Percentiles rank a stretch among this genome's conserved stretches.
Evolutionary conservation across 179 eudicot genomes (phyloP).

Genomic region (Spergularia azorica): DNA sequence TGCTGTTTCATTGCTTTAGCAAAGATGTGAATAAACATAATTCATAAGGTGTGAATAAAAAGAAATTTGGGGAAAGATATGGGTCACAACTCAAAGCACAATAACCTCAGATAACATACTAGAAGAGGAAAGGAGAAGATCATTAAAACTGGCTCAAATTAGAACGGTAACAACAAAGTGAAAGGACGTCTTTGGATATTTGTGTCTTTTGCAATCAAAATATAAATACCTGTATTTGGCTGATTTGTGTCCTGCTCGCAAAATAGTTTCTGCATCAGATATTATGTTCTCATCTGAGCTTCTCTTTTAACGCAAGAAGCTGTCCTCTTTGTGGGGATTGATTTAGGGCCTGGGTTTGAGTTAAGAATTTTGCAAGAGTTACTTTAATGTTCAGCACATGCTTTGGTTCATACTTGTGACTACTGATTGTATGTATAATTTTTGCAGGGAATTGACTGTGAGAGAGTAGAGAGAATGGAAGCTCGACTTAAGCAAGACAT

Average conservation of each 20-base stretch:
- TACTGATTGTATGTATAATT: background rate
- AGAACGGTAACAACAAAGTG: too few species aligned
- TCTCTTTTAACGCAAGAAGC: background rate
- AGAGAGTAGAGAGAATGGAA: conserved; percentile 96
- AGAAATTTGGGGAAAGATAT: too few species aligned
- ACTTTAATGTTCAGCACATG: background rate
- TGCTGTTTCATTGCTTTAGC: too few species aligned
- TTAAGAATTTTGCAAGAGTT: background rate
- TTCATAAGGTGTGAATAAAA: too few species aligned
- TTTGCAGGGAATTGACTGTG: conserved; percentile 83
- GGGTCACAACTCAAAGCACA: too few species aligned
- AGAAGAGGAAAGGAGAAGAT: too few species aligned
- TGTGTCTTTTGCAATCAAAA: background rate
- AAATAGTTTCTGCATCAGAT: background rate
- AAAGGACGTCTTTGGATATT: background rate
- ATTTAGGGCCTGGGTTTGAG: background rate
- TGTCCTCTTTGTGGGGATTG: background rate
- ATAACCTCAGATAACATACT: too few species aligned
- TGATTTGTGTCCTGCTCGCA: background rate
- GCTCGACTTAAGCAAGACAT: conserved; percentile 89
- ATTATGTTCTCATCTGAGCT: background rate
- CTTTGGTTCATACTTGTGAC: background rate
- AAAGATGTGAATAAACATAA: too few species aligned
- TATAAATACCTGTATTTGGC: conserved; percentile 1
- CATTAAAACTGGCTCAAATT: too few species aligned